Evolutionary conservation across 1,139 yeast species (phyloP).

Genomic region (Yamadazyma oceani): DNA sequence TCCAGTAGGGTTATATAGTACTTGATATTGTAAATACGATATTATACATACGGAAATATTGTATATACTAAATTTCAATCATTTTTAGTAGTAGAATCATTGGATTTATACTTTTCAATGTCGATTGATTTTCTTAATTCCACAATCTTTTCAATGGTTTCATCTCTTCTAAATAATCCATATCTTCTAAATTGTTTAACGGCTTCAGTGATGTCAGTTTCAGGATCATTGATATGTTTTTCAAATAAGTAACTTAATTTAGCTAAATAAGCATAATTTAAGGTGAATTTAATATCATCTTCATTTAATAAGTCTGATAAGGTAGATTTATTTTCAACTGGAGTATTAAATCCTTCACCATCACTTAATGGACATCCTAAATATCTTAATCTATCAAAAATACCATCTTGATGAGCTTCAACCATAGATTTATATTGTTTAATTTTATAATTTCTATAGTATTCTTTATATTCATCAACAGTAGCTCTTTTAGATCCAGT

Average conservation of each 20-base stretch:
- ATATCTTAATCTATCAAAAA: conserved; percentile 55
- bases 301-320: conserved; percentile 28
- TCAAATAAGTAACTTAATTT: conserved; percentile 50
- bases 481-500: conserved; percentile 81
- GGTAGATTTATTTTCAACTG: conserved; percentile 34
- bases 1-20: no score
- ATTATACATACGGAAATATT: not conserved
- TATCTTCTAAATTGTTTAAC: conserved; percentile 59
- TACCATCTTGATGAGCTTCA: conserved; percentile 73
- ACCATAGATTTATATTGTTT: conserved; percentile 76
- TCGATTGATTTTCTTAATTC: conserved; percentile 32
- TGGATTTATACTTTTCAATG: conserved; percentile 3
- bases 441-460: conserved; percentile 64
- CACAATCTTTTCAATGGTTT: conserved; percentile 40
- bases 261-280: conserved; percentile 55
- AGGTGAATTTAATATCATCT: conserved; percentile 37
- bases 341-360: conserved; percentile 85
- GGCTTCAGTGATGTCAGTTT: conserved; percentile 33
- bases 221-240: conserved; percentile 32
- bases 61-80: no score
- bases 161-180: conserved; percentile 56
- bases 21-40: no score
- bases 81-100: no score
- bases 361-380: conserved; percentile 63
- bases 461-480: conserved; percentile 69